Conservation (phyloP, 176 grass and related monocot genomes). For the Musa beccarii region DNA sequence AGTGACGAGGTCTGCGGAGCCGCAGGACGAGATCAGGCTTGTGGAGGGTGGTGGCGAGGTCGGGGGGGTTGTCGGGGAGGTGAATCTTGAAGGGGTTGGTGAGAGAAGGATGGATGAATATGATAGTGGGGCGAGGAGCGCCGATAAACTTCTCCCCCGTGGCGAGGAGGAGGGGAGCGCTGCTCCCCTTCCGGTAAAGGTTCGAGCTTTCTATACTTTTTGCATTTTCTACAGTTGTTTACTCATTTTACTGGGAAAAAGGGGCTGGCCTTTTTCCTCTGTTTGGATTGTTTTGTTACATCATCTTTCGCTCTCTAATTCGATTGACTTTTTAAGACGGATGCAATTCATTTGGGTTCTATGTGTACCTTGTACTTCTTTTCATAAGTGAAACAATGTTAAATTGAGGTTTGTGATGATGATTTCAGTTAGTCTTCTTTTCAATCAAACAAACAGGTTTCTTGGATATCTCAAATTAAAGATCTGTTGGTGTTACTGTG, state of each 20-base stretch:
- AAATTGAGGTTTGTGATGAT: no score
- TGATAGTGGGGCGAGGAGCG: constrained; percentile 51
- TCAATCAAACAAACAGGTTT: not conserved
- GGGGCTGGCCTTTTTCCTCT: no score
- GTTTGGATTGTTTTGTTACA: no score
- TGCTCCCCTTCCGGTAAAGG: constrained; percentile 66
- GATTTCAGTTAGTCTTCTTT: no score
- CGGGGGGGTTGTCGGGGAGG: constrained; percentile 12
- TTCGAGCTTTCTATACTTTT: constrained; percentile 21
- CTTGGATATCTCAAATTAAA: not conserved
- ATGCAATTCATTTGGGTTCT: no score
- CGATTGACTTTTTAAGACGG: no score
- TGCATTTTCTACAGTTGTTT: no score
- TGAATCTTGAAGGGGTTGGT: constrained; percentile 14
- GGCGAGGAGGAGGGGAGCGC: constrained; percentile 50
- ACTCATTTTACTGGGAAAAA: not conserved
- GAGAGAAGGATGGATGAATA: constrained; percentile 52
- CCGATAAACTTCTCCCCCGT: constrained; percentile 33
- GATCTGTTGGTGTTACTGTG: not conserved
- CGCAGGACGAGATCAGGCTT: constrained; percentile 33
- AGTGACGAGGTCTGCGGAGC: constrained; percentile 19
- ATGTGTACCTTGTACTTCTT: not conserved
- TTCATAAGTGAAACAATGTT: not conserved
- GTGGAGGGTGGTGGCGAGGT: constrained; percentile 29
- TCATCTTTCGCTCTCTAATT: no score